Conservation (phyloP, 345 rosid genomes). For the Murraya paniculata region DNA sequence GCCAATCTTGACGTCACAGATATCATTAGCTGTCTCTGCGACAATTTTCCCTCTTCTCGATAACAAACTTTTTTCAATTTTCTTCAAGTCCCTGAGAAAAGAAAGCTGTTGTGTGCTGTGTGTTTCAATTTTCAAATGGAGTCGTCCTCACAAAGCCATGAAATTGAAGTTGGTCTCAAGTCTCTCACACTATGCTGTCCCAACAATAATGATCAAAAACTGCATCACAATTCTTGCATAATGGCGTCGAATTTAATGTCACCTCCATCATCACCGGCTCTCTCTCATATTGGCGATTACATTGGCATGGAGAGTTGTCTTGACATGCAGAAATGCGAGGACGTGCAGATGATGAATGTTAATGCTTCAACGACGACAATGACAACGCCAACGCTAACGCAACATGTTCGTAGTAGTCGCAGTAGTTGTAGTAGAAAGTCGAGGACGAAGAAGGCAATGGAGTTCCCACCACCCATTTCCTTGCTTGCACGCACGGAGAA, state of each 20-base stretch:
- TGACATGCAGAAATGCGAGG: constrained; percentile 40
- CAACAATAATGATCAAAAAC: neutral
- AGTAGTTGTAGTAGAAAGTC: neutral
- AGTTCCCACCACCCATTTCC: constrained; percentile 71
- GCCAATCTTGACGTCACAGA: constrained; percentile 28
- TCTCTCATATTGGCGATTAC: constrained; percentile 53
- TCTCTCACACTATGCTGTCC: constrained; percentile 12
- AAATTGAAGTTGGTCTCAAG: neutral
- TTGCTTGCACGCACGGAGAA: constrained; percentile 55
- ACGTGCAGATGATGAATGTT: neutral
- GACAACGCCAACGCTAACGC: too few species aligned
- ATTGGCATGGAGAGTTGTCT: constrained; percentile 80
- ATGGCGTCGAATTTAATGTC: constrained; percentile 31
- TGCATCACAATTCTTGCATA: constrained; percentile 9
- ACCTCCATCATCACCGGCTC: constrained; percentile 26
- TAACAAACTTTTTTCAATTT: neutral
- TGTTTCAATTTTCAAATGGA: constrained; percentile 11
- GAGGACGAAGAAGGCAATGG: constrained; percentile 30
- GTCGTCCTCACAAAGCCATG: neutral
- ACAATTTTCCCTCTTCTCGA: constrained; percentile 24
- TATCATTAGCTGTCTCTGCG: constrained; percentile 38
- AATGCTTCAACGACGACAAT: too few species aligned
- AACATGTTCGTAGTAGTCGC: neutral
- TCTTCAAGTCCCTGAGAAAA: neutral
- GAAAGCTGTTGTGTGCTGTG: too few species aligned